These are phyloP conservation scores for Spongospora subterranea DNA, from an alignment of 208 protist species.

Conservation along the genomic window DNA sequence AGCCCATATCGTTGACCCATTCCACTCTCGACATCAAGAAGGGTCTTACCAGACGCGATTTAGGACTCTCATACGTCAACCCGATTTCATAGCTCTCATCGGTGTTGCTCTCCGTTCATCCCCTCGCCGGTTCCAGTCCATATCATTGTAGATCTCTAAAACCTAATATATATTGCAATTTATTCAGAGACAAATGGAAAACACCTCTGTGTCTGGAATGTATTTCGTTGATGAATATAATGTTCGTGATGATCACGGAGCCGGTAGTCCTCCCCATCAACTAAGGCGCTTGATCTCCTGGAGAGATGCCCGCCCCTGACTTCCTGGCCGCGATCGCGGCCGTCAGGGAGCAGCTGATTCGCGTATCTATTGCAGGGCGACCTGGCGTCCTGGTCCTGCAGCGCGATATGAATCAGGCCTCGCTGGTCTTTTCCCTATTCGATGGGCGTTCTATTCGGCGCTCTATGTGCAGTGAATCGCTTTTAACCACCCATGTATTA, in stretches of 20 bases:
- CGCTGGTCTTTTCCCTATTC: not conserved
- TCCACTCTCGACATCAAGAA: conserved; percentile 13
- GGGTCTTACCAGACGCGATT: too few species aligned
- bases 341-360: not conserved
- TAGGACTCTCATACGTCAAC: too few species aligned
- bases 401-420: not conserved
- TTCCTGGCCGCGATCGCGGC: not conserved
- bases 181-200: not conserved
- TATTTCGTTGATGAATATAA: not conserved
- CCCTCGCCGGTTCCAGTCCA: not conserved
- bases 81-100: too few species aligned
- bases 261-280: not conserved
- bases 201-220: not conserved
- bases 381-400: not conserved
- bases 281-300: not conserved
- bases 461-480: not conserved
- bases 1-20: not conserved
- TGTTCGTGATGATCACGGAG: not conserved
- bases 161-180: not conserved
- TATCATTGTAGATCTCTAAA: not conserved
- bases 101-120: not conserved
- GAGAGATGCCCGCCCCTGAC: not conserved
- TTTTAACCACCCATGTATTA: not conserved
- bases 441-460: not conserved
- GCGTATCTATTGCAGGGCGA: not conserved